These are phyloP conservation scores for Aspergillus homomorphus DNA, from an alignment of 495 filamentous ascomycete species.

Conservation along the genomic window DNA sequence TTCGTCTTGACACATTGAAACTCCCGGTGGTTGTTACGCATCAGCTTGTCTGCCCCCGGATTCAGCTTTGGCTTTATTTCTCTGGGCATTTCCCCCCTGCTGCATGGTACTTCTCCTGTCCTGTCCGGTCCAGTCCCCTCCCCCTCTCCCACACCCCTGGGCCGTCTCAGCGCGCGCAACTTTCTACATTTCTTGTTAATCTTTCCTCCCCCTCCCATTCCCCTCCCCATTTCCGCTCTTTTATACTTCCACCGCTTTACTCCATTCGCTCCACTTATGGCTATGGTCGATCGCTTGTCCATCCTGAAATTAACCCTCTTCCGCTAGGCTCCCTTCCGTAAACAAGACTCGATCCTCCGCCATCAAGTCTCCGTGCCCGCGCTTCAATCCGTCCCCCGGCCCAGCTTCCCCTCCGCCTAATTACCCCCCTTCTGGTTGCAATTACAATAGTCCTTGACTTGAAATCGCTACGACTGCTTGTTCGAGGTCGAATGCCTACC, in stretches of 20 bases:
- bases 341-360: slow-evolving; percentile 4
- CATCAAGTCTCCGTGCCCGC: slow-evolving; percentile 13
- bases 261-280: slow-evolving; percentile 8
- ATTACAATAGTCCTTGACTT: neutral
- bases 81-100: neutral
- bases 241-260: neutral
- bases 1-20: neutral
- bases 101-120: neutral
- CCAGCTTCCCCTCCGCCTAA: neutral
- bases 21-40: neutral
- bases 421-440: slow-evolving; percentile 1
- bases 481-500: slow-evolving; percentile 17
- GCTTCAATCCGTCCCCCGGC: neutral
- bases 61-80: neutral
- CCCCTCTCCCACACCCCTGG: neutral
- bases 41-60: neutral
- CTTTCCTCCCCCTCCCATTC: neutral
- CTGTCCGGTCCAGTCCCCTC: neutral
- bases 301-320: slow-evolving; percentile 11
- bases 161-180: neutral
- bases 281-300: slow-evolving; percentile 12
- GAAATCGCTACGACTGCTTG: neutral
- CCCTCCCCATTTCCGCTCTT: neutral
- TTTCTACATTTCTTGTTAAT: neutral
- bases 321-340: slow-evolving; percentile 12